Base-by-base conservation (phyloP, 2,329 filamentous ascomycete species). In the Clarireedia paspali region DNA sequence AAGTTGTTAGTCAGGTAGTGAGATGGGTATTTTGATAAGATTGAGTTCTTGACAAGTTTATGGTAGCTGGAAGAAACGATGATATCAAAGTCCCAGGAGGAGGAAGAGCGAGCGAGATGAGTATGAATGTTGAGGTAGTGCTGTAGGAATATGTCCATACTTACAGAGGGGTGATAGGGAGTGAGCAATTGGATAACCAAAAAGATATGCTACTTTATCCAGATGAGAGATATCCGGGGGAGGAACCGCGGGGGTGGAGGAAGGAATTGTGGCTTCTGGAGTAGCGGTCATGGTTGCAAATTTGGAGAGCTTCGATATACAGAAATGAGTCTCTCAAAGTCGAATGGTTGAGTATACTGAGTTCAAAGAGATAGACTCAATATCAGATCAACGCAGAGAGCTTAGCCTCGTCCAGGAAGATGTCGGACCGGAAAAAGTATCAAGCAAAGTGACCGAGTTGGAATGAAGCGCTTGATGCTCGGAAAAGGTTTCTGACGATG, bases 131-230 rank as follows among this genome's bases (percentile, higher is more conserved):
- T 40, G 26, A 20, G 17, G 30, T 10, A n/a, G 4, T 20, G 30
- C 27, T 39, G 14, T 48, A 17, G 20, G 10, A 24, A 34, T 6
- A 48, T 39, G 23, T 49, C 12, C 6, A 30, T 34, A 50, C 52
- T 55, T 27, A 55, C 52, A 55, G 17, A 55, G 52, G 26, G 52
- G 52, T 3, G 80, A 82, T 60, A 81, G 70, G 24, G 79, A 82
- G 38, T 79, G 75, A 5, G 76, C 66, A 60, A 83, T 73, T 58
- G 81, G 81, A 62, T 78, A 73, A 58, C 80, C 80, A 61, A 83
- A 83, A 26, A 83, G 75, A 64, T 79, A 82, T 51, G 50, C 53
- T 24, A 66, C 62, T n/a, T 49, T 50, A 27, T 65, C 64, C 17
- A 64, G 59, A 20, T 66, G 59, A 7, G 52, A 44, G 15, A 55